phyloP scores from a whole-genome alignment of 495 filamentous ascomycete genomes.

The Glarea lozoyensis region DNA sequence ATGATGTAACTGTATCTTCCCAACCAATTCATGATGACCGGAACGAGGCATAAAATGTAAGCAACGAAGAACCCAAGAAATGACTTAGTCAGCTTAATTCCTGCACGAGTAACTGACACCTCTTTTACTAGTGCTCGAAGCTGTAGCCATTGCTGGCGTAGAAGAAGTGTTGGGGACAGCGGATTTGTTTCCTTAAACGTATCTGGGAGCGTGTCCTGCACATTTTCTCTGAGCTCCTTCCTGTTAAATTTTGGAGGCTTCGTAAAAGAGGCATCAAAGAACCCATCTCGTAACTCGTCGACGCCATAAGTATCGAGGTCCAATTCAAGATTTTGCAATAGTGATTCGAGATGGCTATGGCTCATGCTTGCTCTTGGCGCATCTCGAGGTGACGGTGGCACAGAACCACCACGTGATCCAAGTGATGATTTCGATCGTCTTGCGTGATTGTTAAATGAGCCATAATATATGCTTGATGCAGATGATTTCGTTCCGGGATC shows the following conservation, averaged over 20 bases:
- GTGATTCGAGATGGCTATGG: constrained; percentile 26
- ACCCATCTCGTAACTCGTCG: constrained; percentile 46
- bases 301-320: constrained; percentile 43
- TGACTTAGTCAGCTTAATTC: constrained; percentile 40
- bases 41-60: constrained; percentile 45
- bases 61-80: constrained; percentile 44
- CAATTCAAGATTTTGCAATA: constrained; percentile 29
- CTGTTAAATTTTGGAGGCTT: constrained; percentile 31
- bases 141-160: constrained; percentile 36
- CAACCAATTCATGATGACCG: constrained; percentile 31
- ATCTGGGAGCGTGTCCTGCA: constrained; percentile 28
- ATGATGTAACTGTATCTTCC: constrained; percentile 45
- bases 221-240: constrained; percentile 27
- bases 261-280: constrained; percentile 49
- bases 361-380: constrained; percentile 23
- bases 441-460: constrained; percentile 21
- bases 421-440: constrained; percentile 9
- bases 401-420: constrained; percentile 10
- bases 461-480: constrained; percentile 22
- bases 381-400: constrained; percentile 21
- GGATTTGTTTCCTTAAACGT: constrained; percentile 30
- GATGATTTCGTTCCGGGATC: constrained; percentile 9
- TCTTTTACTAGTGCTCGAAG: constrained; percentile 24
- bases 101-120: constrained; percentile 33
- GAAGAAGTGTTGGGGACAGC: constrained; percentile 33